Percentiles rank a stretch among this genome's conserved stretches.
Conservation (phyloP, 108 stramenopile species). For the Aurantiochytrium sp. region DNA sequence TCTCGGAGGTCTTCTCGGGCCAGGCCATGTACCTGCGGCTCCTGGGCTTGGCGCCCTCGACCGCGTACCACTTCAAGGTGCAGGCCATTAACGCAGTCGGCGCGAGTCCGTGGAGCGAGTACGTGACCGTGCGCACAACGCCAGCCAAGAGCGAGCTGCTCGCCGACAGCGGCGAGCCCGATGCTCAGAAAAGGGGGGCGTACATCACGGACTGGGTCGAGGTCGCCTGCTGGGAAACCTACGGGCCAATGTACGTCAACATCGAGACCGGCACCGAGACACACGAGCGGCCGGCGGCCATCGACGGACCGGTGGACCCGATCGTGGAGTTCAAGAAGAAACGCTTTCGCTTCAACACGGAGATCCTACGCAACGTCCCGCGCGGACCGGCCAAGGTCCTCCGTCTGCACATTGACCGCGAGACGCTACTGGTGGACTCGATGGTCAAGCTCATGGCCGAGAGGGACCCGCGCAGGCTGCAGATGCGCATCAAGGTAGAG, state of each 20-base stretch:
- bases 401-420: conserved; percentile 73
- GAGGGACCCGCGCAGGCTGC: conserved; percentile 80
- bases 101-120: background rate
- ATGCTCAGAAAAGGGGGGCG: background rate
- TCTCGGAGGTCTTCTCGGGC: background rate
- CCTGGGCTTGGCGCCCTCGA: background rate
- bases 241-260: background rate
- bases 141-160: background rate
- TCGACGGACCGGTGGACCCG: conserved; percentile 10
- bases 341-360: conserved; percentile 57
- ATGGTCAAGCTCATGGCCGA: conserved; percentile 83
- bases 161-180: too few species aligned
- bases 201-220: background rate
- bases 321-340: conserved; percentile 81
- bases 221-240: background rate
- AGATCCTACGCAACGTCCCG: conserved; percentile 66
- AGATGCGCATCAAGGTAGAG: conserved; percentile 82
- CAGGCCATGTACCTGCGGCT: background rate
- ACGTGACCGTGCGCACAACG: background rate
- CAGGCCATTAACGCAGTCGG: background rate
- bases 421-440: conserved; percentile 87
- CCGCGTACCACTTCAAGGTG: background rate
- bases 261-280: background rate
- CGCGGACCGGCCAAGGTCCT: conserved; percentile 73
- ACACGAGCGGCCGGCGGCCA: background rate